These are phyloP conservation scores for Phoma herbarum DNA, from an alignment of 2,329 filamentous ascomycete species.

Conservation along the genomic window DNA sequence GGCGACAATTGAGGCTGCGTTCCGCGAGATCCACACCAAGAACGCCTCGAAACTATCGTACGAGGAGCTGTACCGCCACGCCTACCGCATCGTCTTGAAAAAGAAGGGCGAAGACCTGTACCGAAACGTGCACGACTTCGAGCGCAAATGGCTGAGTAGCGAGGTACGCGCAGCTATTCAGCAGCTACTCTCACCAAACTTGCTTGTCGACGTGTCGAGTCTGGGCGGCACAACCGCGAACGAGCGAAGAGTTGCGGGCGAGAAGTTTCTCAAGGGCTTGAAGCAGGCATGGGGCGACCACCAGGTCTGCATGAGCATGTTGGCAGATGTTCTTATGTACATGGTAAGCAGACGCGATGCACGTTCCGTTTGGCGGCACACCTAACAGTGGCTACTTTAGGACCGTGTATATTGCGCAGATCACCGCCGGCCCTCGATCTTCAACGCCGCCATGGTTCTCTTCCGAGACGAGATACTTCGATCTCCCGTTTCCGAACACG, in stretches of 20 bases:
- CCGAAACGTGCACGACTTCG: conserved; percentile 79
- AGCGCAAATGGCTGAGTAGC: conserved; percentile 79
- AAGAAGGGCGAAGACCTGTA: conserved; percentile 87
- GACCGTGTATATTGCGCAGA: conserved; percentile 85
- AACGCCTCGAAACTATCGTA: conserved; percentile 91
- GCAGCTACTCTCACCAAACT: conserved; percentile 72
- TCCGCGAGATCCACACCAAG: conserved; percentile 89
- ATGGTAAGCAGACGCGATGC: conserved; percentile 64
- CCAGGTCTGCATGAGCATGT: conserved; percentile 94
- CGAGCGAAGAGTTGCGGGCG: conserved; percentile 81
- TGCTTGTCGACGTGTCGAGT: conserved; percentile 65
- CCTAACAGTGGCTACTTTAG: conserved; percentile 47
- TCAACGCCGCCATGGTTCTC: conserved; percentile 81
- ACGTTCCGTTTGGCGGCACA: not conserved
- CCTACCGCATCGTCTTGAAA: conserved; percentile 91
- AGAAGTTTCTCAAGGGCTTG: conserved; percentile 80
- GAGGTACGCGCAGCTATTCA: conserved; percentile 77
- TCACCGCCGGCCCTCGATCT: conserved; percentile 78
- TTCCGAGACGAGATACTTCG: conserved; percentile 88
- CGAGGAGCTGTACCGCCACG: conserved; percentile 91
- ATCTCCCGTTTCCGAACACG: conserved; percentile 58
- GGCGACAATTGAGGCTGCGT: conserved; percentile 76
- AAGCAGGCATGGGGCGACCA: conserved; percentile 87
- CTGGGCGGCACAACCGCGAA: conserved; percentile 69
- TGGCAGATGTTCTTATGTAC: conserved; percentile 96